A percentile compares a stretch with the other conserved stretches of the same genome.
Conservation (phyloP, 495 filamentous ascomycete genomes). For the Echria macrotheca region DNA sequence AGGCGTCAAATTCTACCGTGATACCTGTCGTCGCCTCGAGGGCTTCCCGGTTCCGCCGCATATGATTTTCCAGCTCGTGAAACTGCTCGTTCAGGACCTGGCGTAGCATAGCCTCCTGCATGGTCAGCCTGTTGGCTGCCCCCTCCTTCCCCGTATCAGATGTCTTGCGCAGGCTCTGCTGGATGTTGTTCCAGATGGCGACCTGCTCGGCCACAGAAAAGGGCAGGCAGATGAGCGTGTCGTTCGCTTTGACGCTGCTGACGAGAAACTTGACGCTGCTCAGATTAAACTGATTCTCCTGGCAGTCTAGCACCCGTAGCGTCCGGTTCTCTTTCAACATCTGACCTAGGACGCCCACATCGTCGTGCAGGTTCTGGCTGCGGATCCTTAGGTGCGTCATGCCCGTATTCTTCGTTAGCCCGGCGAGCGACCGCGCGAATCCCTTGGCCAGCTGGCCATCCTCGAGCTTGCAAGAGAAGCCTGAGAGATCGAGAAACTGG, state of each 20-base stretch:
- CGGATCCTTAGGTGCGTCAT: slow-evolving; percentile 74
- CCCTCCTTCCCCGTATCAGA: background rate
- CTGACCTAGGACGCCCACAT: slow-evolving; percentile 47
- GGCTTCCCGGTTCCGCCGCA: slow-evolving; percentile 18
- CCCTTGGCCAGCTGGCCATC: slow-evolving; percentile 78
- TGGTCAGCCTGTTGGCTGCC: background rate
- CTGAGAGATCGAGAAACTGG: slow-evolving; percentile 76
- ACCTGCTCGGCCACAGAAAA: slow-evolving; percentile 15
- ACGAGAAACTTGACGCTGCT: slow-evolving; percentile 30
- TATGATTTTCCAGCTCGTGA: slow-evolving; percentile 14
- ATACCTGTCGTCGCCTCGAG: slow-evolving; percentile 18
- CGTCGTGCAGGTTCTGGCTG: slow-evolving; percentile 44
- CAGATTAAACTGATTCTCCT: slow-evolving; percentile 39
- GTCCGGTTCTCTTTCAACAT: slow-evolving; percentile 28
- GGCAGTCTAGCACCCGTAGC: slow-evolving; percentile 32
- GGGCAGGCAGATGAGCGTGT: slow-evolving; percentile 24
- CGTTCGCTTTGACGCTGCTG: slow-evolving; percentile 23
- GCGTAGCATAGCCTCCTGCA: slow-evolving; percentile 7
- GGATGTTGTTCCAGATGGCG: slow-evolving; percentile 22
- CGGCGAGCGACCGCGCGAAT: slow-evolving; percentile 69
- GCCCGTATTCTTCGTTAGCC: slow-evolving; percentile 69
- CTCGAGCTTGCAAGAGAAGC: slow-evolving; percentile 83
- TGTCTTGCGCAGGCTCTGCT: slow-evolving; percentile 13
- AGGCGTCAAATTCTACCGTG: slow-evolving; percentile 14
- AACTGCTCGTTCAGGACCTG: slow-evolving; percentile 11